Evolutionary conservation across 1,284 basidiomycete genomes (phyloP), one percentile per base, ranked within the genome.

Genomic region (Porodaedalea pini): DNA sequence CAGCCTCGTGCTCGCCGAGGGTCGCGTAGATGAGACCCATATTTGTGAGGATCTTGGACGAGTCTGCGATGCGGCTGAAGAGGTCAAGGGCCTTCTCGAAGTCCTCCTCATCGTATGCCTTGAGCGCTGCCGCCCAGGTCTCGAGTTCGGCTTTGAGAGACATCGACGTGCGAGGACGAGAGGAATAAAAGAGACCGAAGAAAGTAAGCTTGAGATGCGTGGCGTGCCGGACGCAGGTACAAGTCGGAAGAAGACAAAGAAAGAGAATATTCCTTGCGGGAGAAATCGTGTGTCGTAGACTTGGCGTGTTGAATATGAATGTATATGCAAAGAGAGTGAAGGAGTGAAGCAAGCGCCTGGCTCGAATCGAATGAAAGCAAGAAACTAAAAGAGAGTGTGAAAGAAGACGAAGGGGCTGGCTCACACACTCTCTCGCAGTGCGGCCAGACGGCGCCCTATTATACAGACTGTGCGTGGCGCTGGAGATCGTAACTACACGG

Each of bases 21-120:
- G 90, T 93, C 36, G 93, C 93, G 65, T 91, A 89, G 66, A 96
- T 94, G 61, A 95, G 78, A 25, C 89, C 93, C 74, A 94, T 91
- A 69, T 95, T 95, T 56, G 89, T 91, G 59, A 90, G 80, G 66
- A 95, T 90, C 75, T 92, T 94, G 62, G 90, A 92, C 13, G 87
- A 88, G 68, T 93, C 89, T 1, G 83, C 86, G 64, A 94, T 94
- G 51, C 73, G 72, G 86, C 89, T 78, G 72, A 95, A 95, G 40
- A 88, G 77, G 55, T 84, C 77, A 37, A 95, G 75, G 27, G 89
- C 76, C 63, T 78, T 79, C 54, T 85, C 82, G 68, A 90, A 92
- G 69, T 94, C 85, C 65, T 90, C 80, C 17, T 82, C 83, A 65
- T 95, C 92, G 72, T 94, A 94, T 2, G 90, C 86, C 65, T 85